phyloP scores from a whole-genome alignment of 148 eudicot species.

The Tetragonia tetragonoides region DNA sequence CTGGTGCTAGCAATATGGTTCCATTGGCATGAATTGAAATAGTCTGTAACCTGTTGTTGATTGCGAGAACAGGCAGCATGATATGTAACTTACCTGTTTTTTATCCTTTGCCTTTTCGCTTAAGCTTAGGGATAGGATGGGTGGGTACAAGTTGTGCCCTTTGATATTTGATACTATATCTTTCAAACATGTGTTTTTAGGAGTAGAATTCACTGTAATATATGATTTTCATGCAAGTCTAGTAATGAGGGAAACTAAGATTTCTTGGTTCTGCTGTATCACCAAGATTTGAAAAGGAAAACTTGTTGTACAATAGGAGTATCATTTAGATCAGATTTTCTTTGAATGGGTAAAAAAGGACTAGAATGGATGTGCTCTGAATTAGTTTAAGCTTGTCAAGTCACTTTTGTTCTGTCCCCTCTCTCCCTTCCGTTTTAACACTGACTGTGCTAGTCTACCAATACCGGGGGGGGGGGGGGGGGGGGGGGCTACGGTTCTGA shows the following conservation, averaged over 20 bases:
- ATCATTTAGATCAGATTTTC: not conserved
- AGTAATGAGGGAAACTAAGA: not conserved
- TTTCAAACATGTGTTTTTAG: conserved; percentile 1
- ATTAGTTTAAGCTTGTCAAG: too few species aligned
- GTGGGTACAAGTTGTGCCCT: not conserved
- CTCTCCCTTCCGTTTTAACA: too few species aligned
- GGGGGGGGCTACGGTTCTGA: too few species aligned
- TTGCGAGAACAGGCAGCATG: conserved; percentile 6
- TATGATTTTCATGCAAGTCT: conserved; percentile 11
- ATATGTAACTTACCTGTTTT: not conserved
- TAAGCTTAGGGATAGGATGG: not conserved
- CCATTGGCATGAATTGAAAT: not conserved
- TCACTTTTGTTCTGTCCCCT: too few species aligned
- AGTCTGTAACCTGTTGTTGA: not conserved
- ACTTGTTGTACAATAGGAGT: not conserved
- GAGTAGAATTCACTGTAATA: conserved; percentile 10
- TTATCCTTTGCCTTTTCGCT: not conserved
- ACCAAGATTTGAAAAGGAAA: conserved; percentile 7
- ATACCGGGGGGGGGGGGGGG: too few species aligned
- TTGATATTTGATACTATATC: conserved; percentile 2
- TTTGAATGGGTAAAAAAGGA: too few species aligned
- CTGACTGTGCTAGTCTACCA: too few species aligned
- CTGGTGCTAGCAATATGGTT: not conserved
- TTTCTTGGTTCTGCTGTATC: not conserved
- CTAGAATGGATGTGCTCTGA: too few species aligned